Conservation (phyloP, 1,284 basidiomycete genomes). For the Irpex sp. region DNA sequence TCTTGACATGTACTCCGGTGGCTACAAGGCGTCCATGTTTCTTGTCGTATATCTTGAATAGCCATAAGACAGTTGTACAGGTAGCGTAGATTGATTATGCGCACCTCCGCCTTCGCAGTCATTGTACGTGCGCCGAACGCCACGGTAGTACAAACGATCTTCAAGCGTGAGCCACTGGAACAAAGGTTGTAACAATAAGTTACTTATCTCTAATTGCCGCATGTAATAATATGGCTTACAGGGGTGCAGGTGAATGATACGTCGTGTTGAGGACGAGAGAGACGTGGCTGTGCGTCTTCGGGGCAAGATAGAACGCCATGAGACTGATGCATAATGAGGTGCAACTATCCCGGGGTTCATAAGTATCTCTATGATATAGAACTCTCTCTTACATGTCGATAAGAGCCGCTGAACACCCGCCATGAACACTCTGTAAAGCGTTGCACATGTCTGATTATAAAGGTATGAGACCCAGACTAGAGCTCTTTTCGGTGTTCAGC, state of each 20-base stretch:
- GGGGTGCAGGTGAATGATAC: conserved; percentile 12
- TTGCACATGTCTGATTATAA: conserved; percentile 47
- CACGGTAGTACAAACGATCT: conserved; percentile 13
- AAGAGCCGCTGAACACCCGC: conserved; percentile 49
- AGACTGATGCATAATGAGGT: conserved; percentile 4
- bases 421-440: conserved; percentile 41
- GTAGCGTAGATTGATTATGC: neutral
- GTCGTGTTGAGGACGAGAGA: conserved; percentile 10
- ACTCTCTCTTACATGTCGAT: conserved; percentile 41
- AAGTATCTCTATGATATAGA: neutral
- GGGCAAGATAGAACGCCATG: neutral
- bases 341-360: conserved; percentile 1
- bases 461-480: neutral
- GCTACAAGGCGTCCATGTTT: conserved; percentile 30
- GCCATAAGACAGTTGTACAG: neutral
- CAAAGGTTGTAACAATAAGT: neutral
- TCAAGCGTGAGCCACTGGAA: conserved; percentile 10
- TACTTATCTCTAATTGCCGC: too few species aligned
- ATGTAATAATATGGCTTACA: conserved; percentile 5
- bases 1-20: conserved; percentile 35
- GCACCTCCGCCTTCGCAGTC: conserved; percentile 14
- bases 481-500: neutral
- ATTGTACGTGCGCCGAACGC: conserved; percentile 14
- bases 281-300: conserved; percentile 2
- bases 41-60: conserved; percentile 34